phyloP scores from a whole-genome alignment of 1,139 yeast genomes.

The Lodderomyces elongisporus region DNA sequence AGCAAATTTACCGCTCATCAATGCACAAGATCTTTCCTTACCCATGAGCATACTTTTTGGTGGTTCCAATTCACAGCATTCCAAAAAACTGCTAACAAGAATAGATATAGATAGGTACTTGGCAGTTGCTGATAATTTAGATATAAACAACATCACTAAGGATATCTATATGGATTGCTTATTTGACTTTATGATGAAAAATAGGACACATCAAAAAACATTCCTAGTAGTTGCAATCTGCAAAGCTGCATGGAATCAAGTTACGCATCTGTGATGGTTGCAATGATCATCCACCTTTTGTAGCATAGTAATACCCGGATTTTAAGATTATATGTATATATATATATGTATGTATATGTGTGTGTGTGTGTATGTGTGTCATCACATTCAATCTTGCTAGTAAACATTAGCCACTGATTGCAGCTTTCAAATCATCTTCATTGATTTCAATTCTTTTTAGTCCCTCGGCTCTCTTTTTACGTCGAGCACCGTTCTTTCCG shows the following conservation, averaged over 20 bases:
- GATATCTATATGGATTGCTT: slow-evolving; percentile 34
- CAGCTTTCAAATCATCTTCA: slow-evolving; percentile 5
- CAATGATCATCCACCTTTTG: too few relatives aligned
- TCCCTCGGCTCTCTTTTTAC: neutral
- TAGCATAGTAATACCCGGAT: too few relatives aligned
- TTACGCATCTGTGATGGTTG: too few relatives aligned
- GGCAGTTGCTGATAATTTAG: neutral
- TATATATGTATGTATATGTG: too few relatives aligned
- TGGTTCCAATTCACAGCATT: too few relatives aligned
- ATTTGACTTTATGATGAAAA: slow-evolving; percentile 31
- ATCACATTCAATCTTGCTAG: too few relatives aligned
- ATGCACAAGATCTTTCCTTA: slow-evolving; percentile 24
- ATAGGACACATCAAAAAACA: too few relatives aligned
- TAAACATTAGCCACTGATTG: slow-evolving; percentile 4
- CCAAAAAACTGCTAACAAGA: too few relatives aligned
- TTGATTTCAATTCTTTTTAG: slow-evolving; percentile 2
- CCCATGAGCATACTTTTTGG: slow-evolving; percentile 29
- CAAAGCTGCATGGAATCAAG: too few relatives aligned
- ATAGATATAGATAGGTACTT: neutral
- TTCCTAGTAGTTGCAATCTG: slow-evolving; percentile 18
- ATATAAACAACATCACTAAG: slow-evolving; percentile 14
- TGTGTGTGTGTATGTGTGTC: too few relatives aligned
- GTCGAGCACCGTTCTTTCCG: neutral
- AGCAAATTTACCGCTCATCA: slow-evolving; percentile 2
- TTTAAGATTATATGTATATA: too few relatives aligned